Conservation (phyloP, 495 filamentous ascomycete genomes). For the Xylaria nigripes region DNA sequence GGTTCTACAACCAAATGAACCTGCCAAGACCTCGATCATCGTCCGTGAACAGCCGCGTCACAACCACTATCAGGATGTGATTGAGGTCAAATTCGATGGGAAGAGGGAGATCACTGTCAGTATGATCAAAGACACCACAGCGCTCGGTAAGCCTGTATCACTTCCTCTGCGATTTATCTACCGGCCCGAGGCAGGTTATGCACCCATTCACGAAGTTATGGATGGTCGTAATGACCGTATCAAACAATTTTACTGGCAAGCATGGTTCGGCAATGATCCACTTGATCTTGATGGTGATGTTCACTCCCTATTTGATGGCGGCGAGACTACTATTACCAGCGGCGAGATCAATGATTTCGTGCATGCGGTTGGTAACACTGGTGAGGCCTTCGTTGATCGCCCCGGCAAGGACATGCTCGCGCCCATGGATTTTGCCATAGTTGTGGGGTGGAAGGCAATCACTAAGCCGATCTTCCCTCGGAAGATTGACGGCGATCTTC, state of each 20-base stretch:
- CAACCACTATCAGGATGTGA: conserved; percentile 65
- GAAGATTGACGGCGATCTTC: conserved; percentile 85
- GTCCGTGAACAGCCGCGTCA: conserved; percentile 58
- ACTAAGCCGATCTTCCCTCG: conserved; percentile 97
- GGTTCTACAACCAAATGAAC: conserved; percentile 68
- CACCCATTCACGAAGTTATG: conserved; percentile 94
- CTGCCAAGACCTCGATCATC: conserved; percentile 67
- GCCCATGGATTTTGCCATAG: conserved; percentile 98
- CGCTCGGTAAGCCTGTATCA: conserved; percentile 64
- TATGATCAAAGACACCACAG: conserved; percentile 85
- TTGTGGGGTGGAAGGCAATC: conserved; percentile 98
- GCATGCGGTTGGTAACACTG: conserved; percentile 94
- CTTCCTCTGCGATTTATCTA: conserved; percentile 83
- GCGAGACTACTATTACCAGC: conserved; percentile 72
- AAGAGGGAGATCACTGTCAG: conserved; percentile 74
- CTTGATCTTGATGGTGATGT: conserved; percentile 78
- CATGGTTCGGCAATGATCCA: conserved; percentile 87
- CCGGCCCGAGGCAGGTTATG: conserved; percentile 87
- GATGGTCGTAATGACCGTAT: conserved; percentile 87
- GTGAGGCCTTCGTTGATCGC: conserved; percentile 95
- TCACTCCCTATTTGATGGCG: conserved; percentile 81
- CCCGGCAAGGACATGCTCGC: conserved; percentile 92
- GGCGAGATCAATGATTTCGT: conserved; percentile 97
- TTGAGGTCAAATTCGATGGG: conserved; percentile 69
- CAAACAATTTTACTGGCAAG: conserved; percentile 94